A percentile compares a stretch with the other conserved stretches of the same genome.
Conservation (phyloP, 495 filamentous ascomycete species). For the Penicillium dipodomyicola region DNA sequence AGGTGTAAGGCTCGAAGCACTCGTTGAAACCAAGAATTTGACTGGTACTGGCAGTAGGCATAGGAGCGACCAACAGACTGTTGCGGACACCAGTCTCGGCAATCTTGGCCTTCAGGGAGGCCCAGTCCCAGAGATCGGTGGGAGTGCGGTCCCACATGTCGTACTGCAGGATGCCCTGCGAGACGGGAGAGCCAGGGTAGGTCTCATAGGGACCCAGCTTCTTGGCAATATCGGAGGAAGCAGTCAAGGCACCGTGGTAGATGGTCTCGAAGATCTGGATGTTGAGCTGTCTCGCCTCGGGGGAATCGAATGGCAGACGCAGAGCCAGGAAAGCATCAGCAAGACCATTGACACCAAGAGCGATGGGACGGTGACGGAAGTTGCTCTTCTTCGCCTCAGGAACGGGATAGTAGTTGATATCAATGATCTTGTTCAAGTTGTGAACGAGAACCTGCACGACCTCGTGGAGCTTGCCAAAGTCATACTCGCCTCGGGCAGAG, state of each 20-base stretch:
- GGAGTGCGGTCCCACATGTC: conserved; percentile 98
- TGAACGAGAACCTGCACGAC: conserved; percentile 84
- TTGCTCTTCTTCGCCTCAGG: conserved; percentile 91
- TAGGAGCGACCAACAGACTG: conserved; percentile 90
- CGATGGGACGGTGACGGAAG: conserved; percentile 91
- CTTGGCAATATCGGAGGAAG: conserved; percentile 82
- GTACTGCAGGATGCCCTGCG: conserved; percentile 93
- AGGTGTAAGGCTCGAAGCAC: conserved; percentile 99
- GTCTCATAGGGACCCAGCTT: conserved; percentile 79
- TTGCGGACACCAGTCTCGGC: conserved; percentile 90
- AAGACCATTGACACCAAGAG: conserved; percentile 94
- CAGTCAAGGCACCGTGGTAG: conserved; percentile 91
- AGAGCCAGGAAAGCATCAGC: conserved; percentile 98
- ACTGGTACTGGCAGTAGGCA: conserved; percentile 94
- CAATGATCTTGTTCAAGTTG: conserved; percentile 97
- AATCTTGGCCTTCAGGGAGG: conserved; percentile 81
- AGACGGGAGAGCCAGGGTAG: conserved; percentile 91
- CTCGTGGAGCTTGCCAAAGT: conserved; percentile 94
- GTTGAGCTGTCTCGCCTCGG: conserved; percentile 89
- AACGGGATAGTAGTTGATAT: conserved; percentile 96
- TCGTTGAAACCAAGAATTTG: conserved; percentile 99
- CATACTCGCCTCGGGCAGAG: conserved; percentile 72
- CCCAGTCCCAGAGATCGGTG: conserved; percentile 95
- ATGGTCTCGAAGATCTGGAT: conserved; percentile 99
- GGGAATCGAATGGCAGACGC: conserved; percentile 93